Evolutionary conservation across 2,329 filamentous ascomycete genomes (phyloP), one percentile per base, ranked within the genome.

Genomic region (Xylariaceae sp.): DNA sequence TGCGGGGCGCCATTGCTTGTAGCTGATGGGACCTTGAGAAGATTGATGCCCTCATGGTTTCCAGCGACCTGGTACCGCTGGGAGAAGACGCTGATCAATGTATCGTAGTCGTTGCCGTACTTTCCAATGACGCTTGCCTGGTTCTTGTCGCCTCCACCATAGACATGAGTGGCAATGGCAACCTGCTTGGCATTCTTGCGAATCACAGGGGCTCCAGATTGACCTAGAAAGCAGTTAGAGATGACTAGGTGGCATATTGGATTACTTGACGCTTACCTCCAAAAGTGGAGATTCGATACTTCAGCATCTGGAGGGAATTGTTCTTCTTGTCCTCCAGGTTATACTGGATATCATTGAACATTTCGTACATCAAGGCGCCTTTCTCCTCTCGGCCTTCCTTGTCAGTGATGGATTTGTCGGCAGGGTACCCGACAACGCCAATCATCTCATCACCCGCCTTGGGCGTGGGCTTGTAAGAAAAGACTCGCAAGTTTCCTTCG

Each of bases 241-340:
- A 23, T 31, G 31, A 23, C 16, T 7, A 8, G 3, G 14, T 28
- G 6, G 16, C n/a, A 39, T 2, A 31, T 4, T 16, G 7, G 28
- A 26, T n/a, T 8, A 49, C 21, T 21, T 28, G 4, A n/a, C 34
- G 3, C 46, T 49, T 16, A 49, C 46, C 46, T 39, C 34, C 46
- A n/a, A 49, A 49, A 16, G 46, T 39, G 5, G 46, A 49, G 26
- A 49, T 49, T 3, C 46, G 46, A 49, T 49, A 49, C 46, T 49
- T 49, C 8, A 49, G 24, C 46, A 49, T 49, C 17, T 49, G 46
- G 23, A 49, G 46, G 4, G 46, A 6, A 12, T 49, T 49, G 46
- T 23, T 49, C 46, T 40, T 49, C 24, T 49, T 49, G 19, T 49
- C 46, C 8, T 49, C 46, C 11, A 49, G 34, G 16, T 40, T 49